Conservation (phyloP, 768 basidiomycete species). For the Calocybe cyanea region DNA sequence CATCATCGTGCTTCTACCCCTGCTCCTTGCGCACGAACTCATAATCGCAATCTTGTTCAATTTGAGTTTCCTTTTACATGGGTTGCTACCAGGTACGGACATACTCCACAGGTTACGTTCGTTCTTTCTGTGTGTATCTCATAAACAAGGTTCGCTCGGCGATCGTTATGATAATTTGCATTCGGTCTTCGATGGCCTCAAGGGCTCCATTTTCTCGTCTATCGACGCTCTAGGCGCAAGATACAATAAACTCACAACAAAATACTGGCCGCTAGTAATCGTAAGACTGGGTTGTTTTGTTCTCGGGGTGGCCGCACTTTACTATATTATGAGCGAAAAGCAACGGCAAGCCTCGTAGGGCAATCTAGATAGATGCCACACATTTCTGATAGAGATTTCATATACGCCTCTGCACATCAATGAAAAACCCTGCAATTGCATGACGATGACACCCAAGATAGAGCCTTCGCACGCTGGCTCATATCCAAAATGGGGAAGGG, state of each 20-base stretch:
- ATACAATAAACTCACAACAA: conserved; percentile 37
- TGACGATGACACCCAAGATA: too few species aligned
- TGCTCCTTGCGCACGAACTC: conserved; percentile 31
- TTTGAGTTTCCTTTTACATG: conserved; percentile 32
- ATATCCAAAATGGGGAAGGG: too few species aligned
- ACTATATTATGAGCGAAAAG: conserved; percentile 24
- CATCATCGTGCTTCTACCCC: conserved; percentile 31
- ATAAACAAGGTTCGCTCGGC: conserved; percentile 22
- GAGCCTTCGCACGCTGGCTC: too few species aligned
- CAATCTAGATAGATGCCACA: too few species aligned
- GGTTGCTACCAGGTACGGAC: conserved; percentile 26
- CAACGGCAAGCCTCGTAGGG: conserved; percentile 1
- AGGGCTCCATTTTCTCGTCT: conserved; percentile 32
- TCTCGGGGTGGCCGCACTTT: conserved; percentile 26
- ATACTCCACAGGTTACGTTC: background rate
- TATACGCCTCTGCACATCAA: too few species aligned
- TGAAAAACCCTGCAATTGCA: too few species aligned
- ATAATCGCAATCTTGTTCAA: conserved; percentile 30
- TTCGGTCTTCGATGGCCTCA: conserved; percentile 29
- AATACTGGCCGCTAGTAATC: conserved; percentile 29
- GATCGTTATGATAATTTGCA: conserved; percentile 29
- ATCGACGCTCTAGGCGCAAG: conserved; percentile 31
- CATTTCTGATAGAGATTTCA: too few species aligned
- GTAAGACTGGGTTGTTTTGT: conserved; percentile 27
- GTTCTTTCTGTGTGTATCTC: background rate